A percentile compares a stretch with the other conserved stretches of the same genome.
Conservation (phyloP, 2,329 filamentous ascomycete genomes). For the Didymella pomorum region DNA sequence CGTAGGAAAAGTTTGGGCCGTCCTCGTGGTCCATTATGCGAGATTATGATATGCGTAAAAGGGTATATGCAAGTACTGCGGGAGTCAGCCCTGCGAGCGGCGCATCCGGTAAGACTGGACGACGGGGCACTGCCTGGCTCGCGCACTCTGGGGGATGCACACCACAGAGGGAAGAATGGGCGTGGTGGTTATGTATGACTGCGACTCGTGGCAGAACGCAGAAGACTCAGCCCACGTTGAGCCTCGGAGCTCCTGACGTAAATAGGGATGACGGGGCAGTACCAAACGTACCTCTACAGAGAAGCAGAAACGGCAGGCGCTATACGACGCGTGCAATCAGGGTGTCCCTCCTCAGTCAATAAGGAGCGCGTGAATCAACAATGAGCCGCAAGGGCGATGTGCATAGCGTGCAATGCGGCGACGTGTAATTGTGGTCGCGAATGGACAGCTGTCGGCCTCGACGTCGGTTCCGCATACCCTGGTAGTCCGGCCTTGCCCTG, state of each 20-base stretch:
- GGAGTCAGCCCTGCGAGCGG: conserved; percentile 34
- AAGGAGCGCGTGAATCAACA: conserved; percentile 29
- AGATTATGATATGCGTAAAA: conserved; percentile 37
- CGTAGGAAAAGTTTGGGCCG: conserved; percentile 53
- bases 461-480: conserved; percentile 17
- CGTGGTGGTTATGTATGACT: neutral
- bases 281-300: conserved; percentile 45
- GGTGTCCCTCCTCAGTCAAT: conserved; percentile 10
- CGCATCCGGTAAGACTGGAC: neutral
- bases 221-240: neutral
- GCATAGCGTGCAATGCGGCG: conserved; percentile 31
- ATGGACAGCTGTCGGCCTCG: conserved; percentile 42
- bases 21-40: conserved; percentile 47
- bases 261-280: neutral
- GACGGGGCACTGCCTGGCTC: neutral
- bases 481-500: conserved; percentile 5
- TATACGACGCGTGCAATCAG: conserved; percentile 19
- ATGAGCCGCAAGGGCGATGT: conserved; percentile 32
- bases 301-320: conserved; percentile 35
- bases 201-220: neutral
- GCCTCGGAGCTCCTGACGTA: neutral
- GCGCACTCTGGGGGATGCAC: neutral
- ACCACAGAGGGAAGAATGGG: neutral
- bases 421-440: conserved; percentile 11
- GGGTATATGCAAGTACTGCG: conserved; percentile 49